A percentile compares a stretch with the other conserved stretches of the same genome.
phyloP scores from a whole-genome alignment of 306 rosid species.

The Fagus sylvatica region DNA sequence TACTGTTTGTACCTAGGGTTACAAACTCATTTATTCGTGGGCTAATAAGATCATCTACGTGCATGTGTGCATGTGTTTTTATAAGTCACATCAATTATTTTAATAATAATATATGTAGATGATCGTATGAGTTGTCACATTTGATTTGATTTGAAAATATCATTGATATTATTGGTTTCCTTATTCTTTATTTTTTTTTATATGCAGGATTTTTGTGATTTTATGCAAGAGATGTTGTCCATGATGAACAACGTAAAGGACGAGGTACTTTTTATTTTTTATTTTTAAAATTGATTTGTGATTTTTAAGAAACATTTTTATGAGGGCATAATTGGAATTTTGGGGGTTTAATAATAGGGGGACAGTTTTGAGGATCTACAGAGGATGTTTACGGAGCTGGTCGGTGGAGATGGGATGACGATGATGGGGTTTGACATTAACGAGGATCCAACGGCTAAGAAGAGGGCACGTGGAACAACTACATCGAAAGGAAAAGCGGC shows the following conservation, averaged over 20 bases:
- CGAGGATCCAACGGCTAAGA: constrained; percentile 47
- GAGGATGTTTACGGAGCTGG: constrained; percentile 84
- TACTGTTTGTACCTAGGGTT: too few species aligned
- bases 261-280: constrained; percentile 47
- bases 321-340: background rate
- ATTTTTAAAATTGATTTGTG: background rate
- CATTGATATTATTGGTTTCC: background rate
- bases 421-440: constrained; percentile 32
- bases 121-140: too few species aligned
- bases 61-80: too few species aligned
- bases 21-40: too few species aligned
- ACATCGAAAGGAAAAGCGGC: constrained; percentile 38
- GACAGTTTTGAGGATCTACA: constrained; percentile 88
- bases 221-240: constrained; percentile 89
- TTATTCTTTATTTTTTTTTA: background rate
- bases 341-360: constrained; percentile 36
- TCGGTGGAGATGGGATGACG: constrained; percentile 57
- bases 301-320: too few species aligned
- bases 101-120: too few species aligned
- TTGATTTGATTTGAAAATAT: too few species aligned
- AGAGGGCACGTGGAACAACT: constrained; percentile 47
- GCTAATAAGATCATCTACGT: too few species aligned
- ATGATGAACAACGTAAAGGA: constrained; percentile 87
- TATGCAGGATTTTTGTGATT: constrained; percentile 77
- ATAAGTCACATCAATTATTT: too few species aligned